These are phyloP conservation scores for Penicillium sp. DNA, from an alignment of 2,329 filamentous ascomycete species.

Conservation along the genomic window DNA sequence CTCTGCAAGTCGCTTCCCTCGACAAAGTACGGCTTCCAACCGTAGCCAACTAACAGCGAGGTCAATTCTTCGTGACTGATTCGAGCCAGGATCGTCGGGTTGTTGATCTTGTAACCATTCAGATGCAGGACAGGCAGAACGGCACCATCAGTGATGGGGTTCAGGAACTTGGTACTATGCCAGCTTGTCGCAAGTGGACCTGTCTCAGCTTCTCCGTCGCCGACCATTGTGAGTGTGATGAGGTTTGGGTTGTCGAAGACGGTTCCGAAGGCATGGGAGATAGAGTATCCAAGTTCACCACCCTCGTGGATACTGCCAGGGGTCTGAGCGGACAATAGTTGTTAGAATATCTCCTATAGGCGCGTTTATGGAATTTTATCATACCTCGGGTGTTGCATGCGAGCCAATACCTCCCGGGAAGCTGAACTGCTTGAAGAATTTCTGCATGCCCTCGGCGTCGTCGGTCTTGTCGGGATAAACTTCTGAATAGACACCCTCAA, in stretches of 20 bases:
- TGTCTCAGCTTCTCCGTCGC: conserved; percentile 80
- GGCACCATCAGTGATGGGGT: conserved; percentile 74
- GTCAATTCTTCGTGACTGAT: conserved; percentile 73
- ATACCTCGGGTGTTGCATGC: conserved; percentile 69
- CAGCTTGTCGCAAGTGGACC: conserved; percentile 76
- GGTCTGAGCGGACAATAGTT: conserved; percentile 45
- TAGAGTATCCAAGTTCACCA: conserved; percentile 77
- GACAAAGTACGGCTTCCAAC: conserved; percentile 79
- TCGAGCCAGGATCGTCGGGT: conserved; percentile 71
- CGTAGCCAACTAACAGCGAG: conserved; percentile 70
- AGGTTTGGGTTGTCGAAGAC: conserved; percentile 75
- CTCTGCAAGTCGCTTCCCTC: conserved; percentile 71
- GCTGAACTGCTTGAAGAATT: conserved; percentile 81
- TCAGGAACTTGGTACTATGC: conserved; percentile 82
- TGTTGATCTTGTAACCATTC: conserved; percentile 86
- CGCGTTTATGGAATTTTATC: neutral
- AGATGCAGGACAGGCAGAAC: conserved; percentile 76
- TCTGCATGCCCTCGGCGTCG: conserved; percentile 67
- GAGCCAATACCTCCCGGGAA: conserved; percentile 78
- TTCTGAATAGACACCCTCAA: conserved; percentile 76
- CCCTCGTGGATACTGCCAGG: conserved; percentile 77
- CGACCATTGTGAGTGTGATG: conserved; percentile 76
- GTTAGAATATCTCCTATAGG: neutral
- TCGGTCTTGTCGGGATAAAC: conserved; percentile 74
- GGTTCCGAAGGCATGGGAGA: conserved; percentile 75